phyloP scores from a whole-genome alignment of 1,139 yeast genomes.

The Hansenula anomala region DNA sequence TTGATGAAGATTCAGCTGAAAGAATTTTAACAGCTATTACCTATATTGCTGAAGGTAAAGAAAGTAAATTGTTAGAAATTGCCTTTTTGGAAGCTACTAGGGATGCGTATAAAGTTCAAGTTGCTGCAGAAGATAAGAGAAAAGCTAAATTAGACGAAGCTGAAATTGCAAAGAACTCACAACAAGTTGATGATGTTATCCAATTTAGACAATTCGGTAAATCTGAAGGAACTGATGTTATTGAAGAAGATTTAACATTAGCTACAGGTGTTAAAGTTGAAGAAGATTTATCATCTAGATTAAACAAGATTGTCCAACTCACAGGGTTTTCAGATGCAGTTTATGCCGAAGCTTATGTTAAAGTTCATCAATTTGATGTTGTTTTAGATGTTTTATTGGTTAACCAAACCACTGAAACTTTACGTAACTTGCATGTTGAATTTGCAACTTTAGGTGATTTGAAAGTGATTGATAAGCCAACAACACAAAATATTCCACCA shows the following conservation, averaged over 20 bases:
- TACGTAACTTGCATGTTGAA: slow-evolving; percentile 89
- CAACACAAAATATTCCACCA: slow-evolving; percentile 91
- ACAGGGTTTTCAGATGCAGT: slow-evolving; percentile 98
- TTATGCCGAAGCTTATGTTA: slow-evolving; percentile 94
- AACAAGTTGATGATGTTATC: slow-evolving; percentile 80
- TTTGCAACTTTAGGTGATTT: slow-evolving; percentile 96
- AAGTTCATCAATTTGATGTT: slow-evolving; percentile 94
- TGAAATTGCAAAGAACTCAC: slow-evolving; percentile 61
- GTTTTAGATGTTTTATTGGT: slow-evolving; percentile 90
- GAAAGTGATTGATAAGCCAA: slow-evolving; percentile 89
- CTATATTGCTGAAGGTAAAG: slow-evolving; percentile 33
- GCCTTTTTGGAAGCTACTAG: slow-evolving; percentile 88
- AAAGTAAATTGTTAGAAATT: slow-evolving; percentile 46
- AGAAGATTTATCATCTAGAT: slow-evolving; percentile 68
- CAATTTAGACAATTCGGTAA: slow-evolving; percentile 77
- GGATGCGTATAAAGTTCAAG: slow-evolving; percentile 70
- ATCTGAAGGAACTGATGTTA: slow-evolving; percentile 32
- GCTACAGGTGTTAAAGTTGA: slow-evolving; percentile 46
- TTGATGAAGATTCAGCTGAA: slow-evolving; percentile 94
- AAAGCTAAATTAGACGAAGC: slow-evolving; percentile 56
- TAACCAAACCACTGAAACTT: slow-evolving; percentile 88
- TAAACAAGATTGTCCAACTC: slow-evolving; percentile 84
- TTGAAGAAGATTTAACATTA: slow-evolving; percentile 44
- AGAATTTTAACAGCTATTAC: slow-evolving; percentile 80
- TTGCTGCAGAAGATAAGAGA: slow-evolving; percentile 50